Evolutionary conservation across 208 protist species (phyloP).

Genomic region (Herpetomonas samuelpessoai): DNA sequence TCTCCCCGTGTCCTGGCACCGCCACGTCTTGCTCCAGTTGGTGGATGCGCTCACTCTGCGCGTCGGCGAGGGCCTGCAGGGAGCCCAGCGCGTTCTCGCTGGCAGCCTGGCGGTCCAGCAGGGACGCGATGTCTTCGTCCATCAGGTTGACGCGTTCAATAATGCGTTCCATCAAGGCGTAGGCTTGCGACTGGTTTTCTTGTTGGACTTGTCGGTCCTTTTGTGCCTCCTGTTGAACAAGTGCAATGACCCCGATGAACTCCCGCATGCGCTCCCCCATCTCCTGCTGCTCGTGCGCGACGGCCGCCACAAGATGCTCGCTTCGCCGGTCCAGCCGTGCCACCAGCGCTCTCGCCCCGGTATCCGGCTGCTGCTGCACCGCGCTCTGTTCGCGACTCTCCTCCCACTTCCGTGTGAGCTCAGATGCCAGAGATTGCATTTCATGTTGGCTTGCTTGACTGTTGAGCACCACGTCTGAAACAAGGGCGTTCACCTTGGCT

Average conservation of each 20-base stretch:
- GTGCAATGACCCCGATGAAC: slow-evolving; percentile 21
- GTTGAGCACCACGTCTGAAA: slow-evolving; percentile 25
- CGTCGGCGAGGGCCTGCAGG: not conserved
- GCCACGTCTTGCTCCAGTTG: not conserved
- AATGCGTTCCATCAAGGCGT: slow-evolving; percentile 20
- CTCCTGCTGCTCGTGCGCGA: not conserved
- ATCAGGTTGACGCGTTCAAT: slow-evolving; percentile 22
- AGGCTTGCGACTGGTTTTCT: slow-evolving; percentile 22
- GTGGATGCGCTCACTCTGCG: not conserved
- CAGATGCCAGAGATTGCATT: slow-evolving; percentile 17
- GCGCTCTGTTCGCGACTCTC: slow-evolving; percentile 1
- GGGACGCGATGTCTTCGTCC: slow-evolving; percentile 14
- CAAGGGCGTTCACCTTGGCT: slow-evolving; percentile 37
- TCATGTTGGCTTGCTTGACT: slow-evolving; percentile 17
- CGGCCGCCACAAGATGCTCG: not conserved
- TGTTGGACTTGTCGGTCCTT: slow-evolving; percentile 26
- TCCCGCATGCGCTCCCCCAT: slow-evolving; percentile 15
- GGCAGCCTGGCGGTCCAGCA: slow-evolving; percentile 4
- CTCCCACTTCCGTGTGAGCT: slow-evolving; percentile 3
- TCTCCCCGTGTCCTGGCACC: too few relatives aligned
- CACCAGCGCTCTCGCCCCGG: too few relatives aligned
- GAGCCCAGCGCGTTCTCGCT: too few relatives aligned
- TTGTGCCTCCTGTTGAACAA: slow-evolving; percentile 27
- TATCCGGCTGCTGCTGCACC: too few relatives aligned
- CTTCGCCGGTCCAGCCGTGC: not conserved